Conservation (phyloP, 1,284 basidiomycete genomes). For the Agroathelia rolfsii region DNA sequence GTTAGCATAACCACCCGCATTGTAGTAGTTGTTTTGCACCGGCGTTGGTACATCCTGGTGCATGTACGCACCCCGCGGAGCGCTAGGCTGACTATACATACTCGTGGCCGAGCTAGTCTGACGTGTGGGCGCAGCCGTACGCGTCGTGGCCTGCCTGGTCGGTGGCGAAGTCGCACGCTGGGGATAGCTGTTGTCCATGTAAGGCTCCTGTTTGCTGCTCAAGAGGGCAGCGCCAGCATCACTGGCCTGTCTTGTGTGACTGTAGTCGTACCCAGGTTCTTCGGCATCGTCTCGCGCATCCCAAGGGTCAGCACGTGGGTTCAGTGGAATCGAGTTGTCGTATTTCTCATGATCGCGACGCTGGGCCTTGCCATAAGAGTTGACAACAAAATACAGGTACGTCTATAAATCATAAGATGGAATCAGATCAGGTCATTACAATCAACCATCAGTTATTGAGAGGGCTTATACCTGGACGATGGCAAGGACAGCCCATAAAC, state of each 20-base stretch:
- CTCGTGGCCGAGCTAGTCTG: no score
- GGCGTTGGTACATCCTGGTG: no score
- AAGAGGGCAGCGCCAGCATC: slow-evolving; percentile 47
- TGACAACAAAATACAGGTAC: slow-evolving; percentile 63
- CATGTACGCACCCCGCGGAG: no score
- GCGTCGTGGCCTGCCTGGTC: slow-evolving; percentile 7
- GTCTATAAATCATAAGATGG: slow-evolving; percentile 28
- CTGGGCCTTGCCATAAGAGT: slow-evolving; percentile 67
- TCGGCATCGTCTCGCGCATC: slow-evolving; percentile 45
- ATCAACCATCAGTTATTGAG: not conserved
- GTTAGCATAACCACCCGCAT: slow-evolving; percentile 15
- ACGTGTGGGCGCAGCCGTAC: slow-evolving; percentile 10
- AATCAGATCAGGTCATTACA: slow-evolving; percentile 4
- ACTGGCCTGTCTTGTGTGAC: slow-evolving; percentile 45
- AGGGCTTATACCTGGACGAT: slow-evolving; percentile 58
- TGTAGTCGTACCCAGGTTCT: slow-evolving; percentile 27
- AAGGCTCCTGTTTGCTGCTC: slow-evolving; percentile 36
- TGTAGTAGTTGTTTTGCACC: no score
- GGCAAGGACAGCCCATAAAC: slow-evolving; percentile 70
- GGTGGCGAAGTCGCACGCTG: slow-evolving; percentile 8
- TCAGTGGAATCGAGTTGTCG: slow-evolving; percentile 53
- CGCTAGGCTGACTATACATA: no score
- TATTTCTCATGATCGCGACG: slow-evolving; percentile 75
- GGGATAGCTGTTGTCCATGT: slow-evolving; percentile 29
- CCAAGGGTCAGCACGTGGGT: slow-evolving; percentile 62